phyloP scores from a whole-genome alignment of 2,329 filamentous ascomycete species.

The Whalleya microplaca region DNA sequence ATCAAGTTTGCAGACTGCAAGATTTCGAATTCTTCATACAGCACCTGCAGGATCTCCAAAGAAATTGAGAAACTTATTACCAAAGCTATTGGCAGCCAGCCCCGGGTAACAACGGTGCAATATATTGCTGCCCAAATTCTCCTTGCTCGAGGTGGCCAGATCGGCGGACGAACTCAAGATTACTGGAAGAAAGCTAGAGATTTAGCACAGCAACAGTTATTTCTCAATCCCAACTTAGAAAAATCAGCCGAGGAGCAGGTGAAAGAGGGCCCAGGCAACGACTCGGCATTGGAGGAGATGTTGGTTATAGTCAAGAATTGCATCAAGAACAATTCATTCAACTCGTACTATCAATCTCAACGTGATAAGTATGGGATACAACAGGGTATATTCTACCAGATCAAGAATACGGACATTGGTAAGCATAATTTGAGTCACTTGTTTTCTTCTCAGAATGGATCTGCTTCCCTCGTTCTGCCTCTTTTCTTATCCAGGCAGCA shows the following conservation, averaged over 20 bases:
- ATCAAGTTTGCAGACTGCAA: not conserved
- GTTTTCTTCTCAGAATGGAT: no score
- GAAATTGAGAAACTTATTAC: not conserved
- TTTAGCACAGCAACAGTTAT: constrained; percentile 1
- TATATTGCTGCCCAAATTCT: not conserved
- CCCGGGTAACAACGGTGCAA: not conserved
- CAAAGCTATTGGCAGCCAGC: not conserved
- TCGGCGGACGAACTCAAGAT: not conserved
- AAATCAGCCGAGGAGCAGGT: not conserved
- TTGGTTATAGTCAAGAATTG: not conserved
- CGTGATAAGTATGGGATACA: not conserved
- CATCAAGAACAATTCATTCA: not conserved
- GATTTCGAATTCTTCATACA: not conserved
- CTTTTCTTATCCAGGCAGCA: no score
- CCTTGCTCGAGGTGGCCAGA: not conserved
- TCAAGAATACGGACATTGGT: not conserved
- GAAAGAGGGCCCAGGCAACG: not conserved
- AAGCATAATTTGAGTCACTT: no score
- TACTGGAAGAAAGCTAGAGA: not conserved
- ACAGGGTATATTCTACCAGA: not conserved
- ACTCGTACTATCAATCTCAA: no score
- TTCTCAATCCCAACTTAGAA: not conserved
- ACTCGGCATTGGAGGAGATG: not conserved
- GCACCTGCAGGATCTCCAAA: no score
- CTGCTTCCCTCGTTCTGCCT: no score